Conservation (phyloP, 1,284 basidiomycete genomes). For the Apiotrichum akiyoshidainum region DNA sequence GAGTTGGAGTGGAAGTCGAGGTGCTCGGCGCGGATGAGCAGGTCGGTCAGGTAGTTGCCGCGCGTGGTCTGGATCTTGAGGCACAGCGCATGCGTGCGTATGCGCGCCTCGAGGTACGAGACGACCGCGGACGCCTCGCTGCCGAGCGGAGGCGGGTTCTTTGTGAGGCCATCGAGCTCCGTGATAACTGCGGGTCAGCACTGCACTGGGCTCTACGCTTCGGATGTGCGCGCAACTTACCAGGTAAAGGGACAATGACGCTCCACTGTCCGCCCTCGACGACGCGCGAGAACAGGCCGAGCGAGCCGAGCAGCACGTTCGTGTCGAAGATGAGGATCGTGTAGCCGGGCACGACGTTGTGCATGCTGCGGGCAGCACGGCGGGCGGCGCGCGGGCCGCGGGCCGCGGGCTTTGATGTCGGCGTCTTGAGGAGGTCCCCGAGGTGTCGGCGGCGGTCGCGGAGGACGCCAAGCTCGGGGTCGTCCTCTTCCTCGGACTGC, state of each 20-base stretch:
- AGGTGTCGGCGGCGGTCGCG: conserved; percentile 55
- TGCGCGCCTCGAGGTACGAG: conserved; percentile 67
- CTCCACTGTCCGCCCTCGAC: conserved; percentile 83
- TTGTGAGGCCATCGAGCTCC: conserved; percentile 85
- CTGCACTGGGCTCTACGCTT: neutral
- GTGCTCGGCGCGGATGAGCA: conserved; percentile 79
- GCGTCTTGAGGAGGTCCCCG: conserved; percentile 45
- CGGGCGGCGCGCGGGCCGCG: neutral
- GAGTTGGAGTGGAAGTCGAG: conserved; percentile 64
- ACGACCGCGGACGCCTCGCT: conserved; percentile 66
- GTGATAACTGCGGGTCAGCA: conserved; percentile 64
- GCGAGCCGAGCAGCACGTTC: conserved; percentile 81
- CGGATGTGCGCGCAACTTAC: conserved; percentile 22
- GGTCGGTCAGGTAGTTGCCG: conserved; percentile 85
- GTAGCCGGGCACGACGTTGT: conserved; percentile 71
- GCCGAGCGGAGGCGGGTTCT: conserved; percentile 65
- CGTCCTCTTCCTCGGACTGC: conserved; percentile 59
- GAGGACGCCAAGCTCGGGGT: conserved; percentile 68
- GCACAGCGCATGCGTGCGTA: conserved; percentile 68
- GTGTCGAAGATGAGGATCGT: conserved; percentile 90
- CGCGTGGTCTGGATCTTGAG: conserved; percentile 93
- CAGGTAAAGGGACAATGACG: conserved; percentile 79
- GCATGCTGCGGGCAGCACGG: conserved; percentile 3
- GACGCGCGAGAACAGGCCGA: conserved; percentile 67
- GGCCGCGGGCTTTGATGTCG: neutral